phyloP scores from a whole-genome alignment of 1,284 basidiomycete species.

The Tilletia setariae region DNA sequence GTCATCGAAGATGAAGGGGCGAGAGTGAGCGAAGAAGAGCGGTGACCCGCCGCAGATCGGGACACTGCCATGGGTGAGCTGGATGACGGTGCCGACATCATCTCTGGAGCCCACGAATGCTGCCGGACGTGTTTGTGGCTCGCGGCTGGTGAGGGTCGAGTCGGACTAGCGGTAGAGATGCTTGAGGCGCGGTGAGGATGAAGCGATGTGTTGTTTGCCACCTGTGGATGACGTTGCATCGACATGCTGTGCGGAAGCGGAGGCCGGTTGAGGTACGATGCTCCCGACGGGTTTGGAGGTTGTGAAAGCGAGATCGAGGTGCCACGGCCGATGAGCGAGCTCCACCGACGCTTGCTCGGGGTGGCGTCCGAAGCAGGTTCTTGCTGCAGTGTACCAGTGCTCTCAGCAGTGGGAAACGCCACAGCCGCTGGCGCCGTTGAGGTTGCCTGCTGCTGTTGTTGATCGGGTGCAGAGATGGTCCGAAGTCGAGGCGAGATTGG shows the following conservation, averaged over 20 bases:
- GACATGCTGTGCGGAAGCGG: slow-evolving; percentile 6
- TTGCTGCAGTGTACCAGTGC: neutral
- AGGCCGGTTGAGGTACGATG: neutral
- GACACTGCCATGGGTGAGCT: neutral
- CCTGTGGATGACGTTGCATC: neutral
- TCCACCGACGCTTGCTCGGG: slow-evolving; percentile 6
- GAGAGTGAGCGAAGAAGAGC: neutral
- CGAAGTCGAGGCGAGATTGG: neutral
- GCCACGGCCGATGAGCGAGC: slow-evolving; percentile 4
- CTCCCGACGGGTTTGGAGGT: too few relatives aligned
- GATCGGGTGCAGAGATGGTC: slow-evolving; percentile 7
- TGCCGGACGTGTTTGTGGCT: slow-evolving; percentile 8
- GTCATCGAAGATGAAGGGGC: neutral
- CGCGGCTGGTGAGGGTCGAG: neutral
- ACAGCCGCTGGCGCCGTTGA: too few relatives aligned
- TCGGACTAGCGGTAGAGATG: neutral
- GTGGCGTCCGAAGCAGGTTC: neutral
- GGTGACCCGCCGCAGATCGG: neutral
- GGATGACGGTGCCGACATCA: neutral
- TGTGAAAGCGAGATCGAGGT: neutral
- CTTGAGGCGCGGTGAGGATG: slow-evolving; percentile 1
- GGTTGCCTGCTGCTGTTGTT: neutral
- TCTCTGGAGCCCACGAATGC: slow-evolving; percentile 10
- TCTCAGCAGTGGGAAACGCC: neutral
- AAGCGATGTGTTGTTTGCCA: neutral